Percentiles rank a stretch among this genome's conserved stretches.
phyloP scores from a whole-genome alignment of 2,329 filamentous ascomycete genomes.

The Aspergillus pseudoglaucus region DNA sequence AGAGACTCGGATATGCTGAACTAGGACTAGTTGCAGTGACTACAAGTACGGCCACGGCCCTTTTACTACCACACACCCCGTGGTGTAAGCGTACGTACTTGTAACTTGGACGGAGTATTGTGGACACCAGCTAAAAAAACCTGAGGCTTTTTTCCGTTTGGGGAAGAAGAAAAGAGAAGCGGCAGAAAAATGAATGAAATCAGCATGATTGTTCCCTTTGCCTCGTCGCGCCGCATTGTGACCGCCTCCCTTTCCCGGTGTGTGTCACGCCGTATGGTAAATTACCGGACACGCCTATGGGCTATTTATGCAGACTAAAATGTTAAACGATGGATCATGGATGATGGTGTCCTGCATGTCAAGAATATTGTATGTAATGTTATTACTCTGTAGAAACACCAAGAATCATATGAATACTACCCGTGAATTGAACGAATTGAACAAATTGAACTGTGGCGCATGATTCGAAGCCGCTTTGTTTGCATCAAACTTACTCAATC shows the following conservation, averaged over 20 bases:
- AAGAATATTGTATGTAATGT: no score
- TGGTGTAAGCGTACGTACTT: not conserved
- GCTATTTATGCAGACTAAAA: no score
- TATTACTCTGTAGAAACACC: no score
- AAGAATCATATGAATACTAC: no score
- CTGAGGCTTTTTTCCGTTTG: conserved; percentile 9
- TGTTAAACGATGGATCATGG: no score
- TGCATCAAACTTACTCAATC: no score
- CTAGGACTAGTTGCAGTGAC: not conserved
- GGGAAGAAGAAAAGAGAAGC: conserved; percentile 5
- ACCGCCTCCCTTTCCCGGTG: conserved; percentile 7
- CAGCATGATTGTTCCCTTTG: conserved; percentile 2
- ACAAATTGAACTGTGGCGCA: no score
- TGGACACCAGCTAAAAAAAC: conserved; percentile 9
- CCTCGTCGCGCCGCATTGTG: not conserved
- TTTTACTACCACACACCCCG: not conserved
- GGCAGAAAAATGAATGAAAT: not conserved
- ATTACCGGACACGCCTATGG: not conserved
- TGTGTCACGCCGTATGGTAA: not conserved
- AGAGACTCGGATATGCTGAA: conserved; percentile 1
- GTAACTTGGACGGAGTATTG: conserved; percentile 1
- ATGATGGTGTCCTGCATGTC: no score
- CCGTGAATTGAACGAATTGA: no score
- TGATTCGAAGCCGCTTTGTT: no score
- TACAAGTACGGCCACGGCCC: not conserved